Base-by-base conservation (phyloP, 495 filamentous ascomycete species). In the Thozetella sp. region DNA sequence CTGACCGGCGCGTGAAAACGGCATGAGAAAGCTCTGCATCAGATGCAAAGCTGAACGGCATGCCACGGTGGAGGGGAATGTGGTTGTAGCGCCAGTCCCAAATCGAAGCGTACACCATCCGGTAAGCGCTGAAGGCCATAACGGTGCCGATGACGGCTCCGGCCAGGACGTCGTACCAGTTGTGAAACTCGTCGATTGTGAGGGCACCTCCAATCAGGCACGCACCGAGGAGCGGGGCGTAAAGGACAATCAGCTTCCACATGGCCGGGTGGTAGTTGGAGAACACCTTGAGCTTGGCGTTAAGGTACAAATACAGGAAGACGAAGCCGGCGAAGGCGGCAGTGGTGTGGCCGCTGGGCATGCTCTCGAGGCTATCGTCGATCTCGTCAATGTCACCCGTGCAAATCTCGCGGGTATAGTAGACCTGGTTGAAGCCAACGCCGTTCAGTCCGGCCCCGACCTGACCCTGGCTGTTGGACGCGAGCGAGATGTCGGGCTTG, bases 231-330 rank as follows among this genome's bases (percentile, higher is more conserved):
- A 90, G 67, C 0, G 87, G 86, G 9, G 80, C 75, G 67, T 83
- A 86, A n/a, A 81, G 69, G 19, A 72, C 76, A 27, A 84, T 71
- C 1, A 87, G 64, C 72, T 88, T 88, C 86, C 86, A 89, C 78
- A 86, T 80, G 19, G 81, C 78, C 1, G 86, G 81, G 58, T 87
- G 85, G 62, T 84, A 83, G 68, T 84, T 79, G 51, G 79, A 61
- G 60, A 84, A 86, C 22, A 85, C 76, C 69, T 88, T 87, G 20
- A 90, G 73, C 59, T 89, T 88, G 6, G 83, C 86, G 59, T 89
- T 89, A 19, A 90, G 72, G 66, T 87, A 90, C 0, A 90, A 74
- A n/a, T 74, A 76, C 3, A 88, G 66, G 57, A 78, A 90, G 3
- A 79, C 64, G 52, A 83, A 81, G n/a, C 79, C 82, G 0, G 83